Conservation (phyloP, 768 basidiomycete species). For the Collybia mongolica region DNA sequence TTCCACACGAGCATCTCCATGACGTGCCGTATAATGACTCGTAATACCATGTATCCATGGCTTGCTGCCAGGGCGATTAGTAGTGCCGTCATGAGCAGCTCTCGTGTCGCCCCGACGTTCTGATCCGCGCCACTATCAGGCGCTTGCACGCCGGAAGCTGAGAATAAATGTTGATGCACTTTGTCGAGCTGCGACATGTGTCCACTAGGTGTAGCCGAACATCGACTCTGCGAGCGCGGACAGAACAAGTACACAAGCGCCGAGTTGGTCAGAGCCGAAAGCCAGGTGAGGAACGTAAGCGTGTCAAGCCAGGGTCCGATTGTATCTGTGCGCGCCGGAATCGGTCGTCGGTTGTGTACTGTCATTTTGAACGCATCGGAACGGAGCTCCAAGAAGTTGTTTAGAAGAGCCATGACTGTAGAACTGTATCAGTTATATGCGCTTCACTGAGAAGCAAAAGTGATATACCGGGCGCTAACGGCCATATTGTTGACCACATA, state of each 20-base stretch:
- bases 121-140: constrained; percentile 10
- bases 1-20: constrained; percentile 79
- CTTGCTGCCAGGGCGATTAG: constrained; percentile 80
- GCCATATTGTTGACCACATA: constrained; percentile 94
- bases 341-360: constrained; percentile 77
- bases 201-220: constrained; percentile 10
- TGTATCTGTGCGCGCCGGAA: constrained; percentile 84
- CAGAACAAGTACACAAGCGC: constrained; percentile 90
- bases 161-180: constrained; percentile 26
- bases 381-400: constrained; percentile 90
- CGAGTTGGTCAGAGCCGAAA: constrained; percentile 83
- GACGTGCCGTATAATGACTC: constrained; percentile 60
- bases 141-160: constrained; percentile 12
- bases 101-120: constrained; percentile 37
- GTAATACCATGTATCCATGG: constrained; percentile 78
- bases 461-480: constrained; percentile 71
- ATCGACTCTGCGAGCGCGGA: constrained; percentile 18
- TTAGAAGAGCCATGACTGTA: constrained; percentile 77
- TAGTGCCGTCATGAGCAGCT: constrained; percentile 60
- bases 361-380: constrained; percentile 96
- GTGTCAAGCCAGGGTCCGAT: constrained; percentile 95
- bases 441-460: too few species aligned
- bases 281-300: constrained; percentile 86
- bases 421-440: background rate
- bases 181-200: constrained; percentile 19